These are phyloP conservation scores for Aristolochia californica DNA, from an alignment of 164 flowering plant genomes.

Conservation along the genomic window DNA sequence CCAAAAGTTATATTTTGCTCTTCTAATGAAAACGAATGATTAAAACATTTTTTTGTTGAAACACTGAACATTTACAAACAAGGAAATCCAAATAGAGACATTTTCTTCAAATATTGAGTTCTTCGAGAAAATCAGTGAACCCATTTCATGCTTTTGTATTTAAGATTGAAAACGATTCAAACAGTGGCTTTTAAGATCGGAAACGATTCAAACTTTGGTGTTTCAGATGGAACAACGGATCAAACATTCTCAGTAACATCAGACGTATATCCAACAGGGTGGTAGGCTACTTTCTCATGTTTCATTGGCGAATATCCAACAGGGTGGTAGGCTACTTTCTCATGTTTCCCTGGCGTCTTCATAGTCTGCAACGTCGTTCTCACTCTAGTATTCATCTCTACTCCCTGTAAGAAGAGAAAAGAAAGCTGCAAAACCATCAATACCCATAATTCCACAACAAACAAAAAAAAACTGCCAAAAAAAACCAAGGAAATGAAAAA, in stretches of 20 bases:
- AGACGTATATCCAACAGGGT: no score
- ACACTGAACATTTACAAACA: no score
- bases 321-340: constrained; percentile 30
- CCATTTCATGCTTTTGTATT: constrained; percentile 5
- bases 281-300: no score
- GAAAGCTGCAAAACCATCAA: constrained; percentile 2
- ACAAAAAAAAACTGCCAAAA: neutral
- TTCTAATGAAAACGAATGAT: no score
- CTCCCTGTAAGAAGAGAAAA: constrained; percentile 1
- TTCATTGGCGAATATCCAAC: no score
- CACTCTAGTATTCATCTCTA: constrained; percentile 41
- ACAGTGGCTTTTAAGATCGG: no score
- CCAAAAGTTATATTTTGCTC: no score
- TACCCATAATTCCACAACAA: constrained; percentile 1
- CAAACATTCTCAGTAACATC: no score
- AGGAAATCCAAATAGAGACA: neutral
- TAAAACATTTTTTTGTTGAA: no score
- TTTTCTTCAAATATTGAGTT: constrained; percentile 6
- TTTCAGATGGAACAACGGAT: no score
- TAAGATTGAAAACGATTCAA: no score
- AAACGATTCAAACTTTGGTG: no score
- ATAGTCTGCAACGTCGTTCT: constrained; percentile 33
- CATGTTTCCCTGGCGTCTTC: constrained; percentile 31
- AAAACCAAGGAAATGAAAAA: neutral
- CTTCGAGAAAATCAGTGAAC: constrained; percentile 8